phyloP scores from a whole-genome alignment of 768 basidiomycete genomes.

The Tylopilus felleus region DNA sequence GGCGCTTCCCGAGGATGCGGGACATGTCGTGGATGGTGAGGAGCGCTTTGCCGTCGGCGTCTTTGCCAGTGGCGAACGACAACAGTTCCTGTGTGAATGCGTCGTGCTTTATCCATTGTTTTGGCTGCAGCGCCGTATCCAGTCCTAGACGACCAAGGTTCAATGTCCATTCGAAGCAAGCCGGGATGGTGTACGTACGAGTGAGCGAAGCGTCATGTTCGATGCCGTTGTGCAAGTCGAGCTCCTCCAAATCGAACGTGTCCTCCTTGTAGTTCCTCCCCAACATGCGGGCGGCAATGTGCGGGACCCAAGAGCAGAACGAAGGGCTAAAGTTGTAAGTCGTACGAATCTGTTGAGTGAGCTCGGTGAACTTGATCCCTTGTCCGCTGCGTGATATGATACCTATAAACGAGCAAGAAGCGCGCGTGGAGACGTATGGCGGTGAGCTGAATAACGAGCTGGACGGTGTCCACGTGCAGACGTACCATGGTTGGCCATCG shows the following conservation, averaged over 20 bases:
- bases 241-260: constrained; percentile 61
- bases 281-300: constrained; percentile 55
- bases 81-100: constrained; percentile 58
- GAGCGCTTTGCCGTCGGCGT: constrained; percentile 40
- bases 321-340: constrained; percentile 70
- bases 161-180: no score
- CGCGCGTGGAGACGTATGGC: background rate
- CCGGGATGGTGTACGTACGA: constrained; percentile 20
- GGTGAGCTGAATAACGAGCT: background rate
- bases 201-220: constrained; percentile 36
- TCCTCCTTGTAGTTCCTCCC: constrained; percentile 53
- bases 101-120: constrained; percentile 52
- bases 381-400: constrained; percentile 62
- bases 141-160: constrained; percentile 42
- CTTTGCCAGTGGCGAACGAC: constrained; percentile 56
- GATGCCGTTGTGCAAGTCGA: constrained; percentile 67
- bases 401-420: constrained; percentile 13
- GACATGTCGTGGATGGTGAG: constrained; percentile 62
- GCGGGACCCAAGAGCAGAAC: constrained; percentile 67
- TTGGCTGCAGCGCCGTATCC: constrained; percentile 43
- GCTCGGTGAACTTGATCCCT: constrained; percentile 59
- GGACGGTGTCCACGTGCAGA: background rate
- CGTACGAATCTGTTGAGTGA: constrained; percentile 40
- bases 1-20: constrained; percentile 54
- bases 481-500: constrained; percentile 82